Base-by-base conservation (phyloP, 768 basidiomycete species). In the Infundibulicybe gibba region DNA sequence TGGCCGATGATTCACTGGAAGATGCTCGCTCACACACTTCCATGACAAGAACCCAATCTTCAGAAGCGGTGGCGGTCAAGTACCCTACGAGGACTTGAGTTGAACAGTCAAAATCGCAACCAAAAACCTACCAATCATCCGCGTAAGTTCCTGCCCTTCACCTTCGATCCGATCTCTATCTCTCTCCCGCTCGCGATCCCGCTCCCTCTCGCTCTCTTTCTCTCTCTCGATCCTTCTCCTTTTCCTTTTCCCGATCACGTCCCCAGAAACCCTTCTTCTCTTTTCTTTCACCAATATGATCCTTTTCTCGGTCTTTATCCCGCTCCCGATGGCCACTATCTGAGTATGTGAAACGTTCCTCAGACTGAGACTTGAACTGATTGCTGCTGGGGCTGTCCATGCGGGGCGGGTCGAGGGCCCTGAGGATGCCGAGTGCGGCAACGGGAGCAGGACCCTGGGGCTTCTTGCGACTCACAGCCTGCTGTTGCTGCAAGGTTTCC, bases 1-100 rank as follows among this genome's bases (percentile, higher is more conserved):
- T 93, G 9, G 90, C 88, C 44, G 83, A 82, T 8, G 65, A 60
- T 47, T 93, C 89, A 54, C 59, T 86, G 2, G 77, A 64, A 1
- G 87, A 88, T 3, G 89, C 87, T 31, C 88, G 74, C 45, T 95
- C 92, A 56, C 89, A 93, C 13, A 94, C 87, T 45, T 92, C 90
- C 42, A 92, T 71, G 0, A 94, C 86, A 25, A 91, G 75, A 0
- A 76, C 64, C 85, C 88, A 90, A 58, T 92, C 87, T 60, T 92
- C 89, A 3, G 89, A 85, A 1, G 84, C 75, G 0, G 86, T 89
- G 0, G 86, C 87, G 2, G 87, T 85, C 13, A 90, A 69, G 56
- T 77, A 89, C 0, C 85, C 87, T 89, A 40, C 11, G n/a, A 21
- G 30, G 11, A 14, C 35, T 38, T 14, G 14, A n/a, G 17, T 38